phyloP scores from a whole-genome alignment of 2,329 filamentous ascomycete species.

The Coniochaeta hoffmannii region DNA sequence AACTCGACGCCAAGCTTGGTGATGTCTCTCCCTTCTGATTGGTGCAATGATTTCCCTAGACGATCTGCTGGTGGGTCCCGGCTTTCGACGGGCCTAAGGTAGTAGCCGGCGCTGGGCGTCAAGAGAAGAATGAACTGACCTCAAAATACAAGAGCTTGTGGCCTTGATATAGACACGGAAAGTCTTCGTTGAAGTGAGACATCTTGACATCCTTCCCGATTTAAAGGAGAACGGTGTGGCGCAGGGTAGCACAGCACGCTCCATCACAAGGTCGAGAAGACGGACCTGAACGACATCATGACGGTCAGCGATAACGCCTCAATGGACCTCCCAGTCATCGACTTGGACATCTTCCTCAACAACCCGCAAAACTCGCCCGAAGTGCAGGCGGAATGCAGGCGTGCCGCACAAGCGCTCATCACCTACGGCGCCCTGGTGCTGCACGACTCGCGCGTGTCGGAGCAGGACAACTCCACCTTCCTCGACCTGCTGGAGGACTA shows the following conservation, averaged over 20 bases:
- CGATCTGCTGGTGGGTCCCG: not conserved
- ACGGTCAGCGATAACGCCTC: conserved; percentile 2
- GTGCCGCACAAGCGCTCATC: conserved; percentile 49
- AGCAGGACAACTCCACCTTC: conserved; percentile 47
- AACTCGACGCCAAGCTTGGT: not conserved
- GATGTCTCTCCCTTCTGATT: not conserved
- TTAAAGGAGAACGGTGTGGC: too few relatives aligned
- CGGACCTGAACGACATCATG: too few relatives aligned
- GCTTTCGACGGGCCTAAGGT: not conserved
- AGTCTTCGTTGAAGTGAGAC: not conserved
- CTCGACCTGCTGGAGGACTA: conserved; percentile 59
- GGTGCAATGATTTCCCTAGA: not conserved
- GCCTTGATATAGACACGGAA: too few relatives aligned
- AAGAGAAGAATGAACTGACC: not conserved
- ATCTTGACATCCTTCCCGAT: too few relatives aligned
- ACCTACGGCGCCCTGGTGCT: conserved; percentile 53
- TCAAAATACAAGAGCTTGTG: not conserved
- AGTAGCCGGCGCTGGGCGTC: not conserved
- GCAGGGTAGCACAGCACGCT: too few relatives aligned
- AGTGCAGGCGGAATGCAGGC: conserved; percentile 42
- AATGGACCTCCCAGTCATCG: conserved; percentile 54
- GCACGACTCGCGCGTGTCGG: conserved; percentile 51
- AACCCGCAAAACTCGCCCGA: conserved; percentile 32
- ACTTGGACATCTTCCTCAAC: conserved; percentile 50
- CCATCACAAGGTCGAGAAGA: too few relatives aligned